Percentiles rank a stretch among this genome's conserved stretches.
These are phyloP conservation scores for Collybiopsis luxurians DNA, from an alignment of 768 basidiomycete genomes.

Conservation along the genomic window DNA sequence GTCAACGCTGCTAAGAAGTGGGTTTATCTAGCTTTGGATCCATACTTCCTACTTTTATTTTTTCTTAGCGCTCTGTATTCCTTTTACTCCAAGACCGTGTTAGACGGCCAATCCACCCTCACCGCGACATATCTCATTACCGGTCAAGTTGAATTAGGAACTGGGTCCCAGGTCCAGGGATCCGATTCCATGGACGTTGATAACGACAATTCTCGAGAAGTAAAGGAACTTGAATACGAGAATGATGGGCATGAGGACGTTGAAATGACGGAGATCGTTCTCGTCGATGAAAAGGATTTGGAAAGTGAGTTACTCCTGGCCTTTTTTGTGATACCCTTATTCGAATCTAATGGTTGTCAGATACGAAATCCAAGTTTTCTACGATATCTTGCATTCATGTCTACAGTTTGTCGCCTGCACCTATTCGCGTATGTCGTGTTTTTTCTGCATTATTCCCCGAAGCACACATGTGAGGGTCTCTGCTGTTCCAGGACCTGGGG, in stretches of 20 bases:
- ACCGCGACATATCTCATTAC: slow-evolving; percentile 73
- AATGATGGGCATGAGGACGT: slow-evolving; percentile 42
- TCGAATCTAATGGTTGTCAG: slow-evolving; percentile 34
- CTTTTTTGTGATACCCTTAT: neutral
- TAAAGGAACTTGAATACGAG: slow-evolving; percentile 27
- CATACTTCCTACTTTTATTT: neutral
- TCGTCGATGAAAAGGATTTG: slow-evolving; percentile 64
- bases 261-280: slow-evolving; percentile 43
- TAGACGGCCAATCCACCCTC: slow-evolving; percentile 30
- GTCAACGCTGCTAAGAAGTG: slow-evolving; percentile 82
- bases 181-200: slow-evolving; percentile 36
- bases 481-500: slow-evolving; percentile 40
- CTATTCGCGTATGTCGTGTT: slow-evolving; percentile 48
- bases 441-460: slow-evolving; percentile 3
- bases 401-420: slow-evolving; percentile 70
- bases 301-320: slow-evolving; percentile 47
- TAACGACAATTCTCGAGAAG: slow-evolving; percentile 15
- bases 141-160: slow-evolving; percentile 42
- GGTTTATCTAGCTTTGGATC: slow-evolving; percentile 12
- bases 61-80: slow-evolving; percentile 55
- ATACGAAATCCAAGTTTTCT: slow-evolving; percentile 48
- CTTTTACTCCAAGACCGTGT: slow-evolving; percentile 47
- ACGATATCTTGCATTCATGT: slow-evolving; percentile 58
- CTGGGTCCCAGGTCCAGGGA: neutral
- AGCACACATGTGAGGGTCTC: neutral